Evolutionary conservation across 768 basidiomycete genomes (phyloP).

Genomic region (Mycena galericulata): DNA sequence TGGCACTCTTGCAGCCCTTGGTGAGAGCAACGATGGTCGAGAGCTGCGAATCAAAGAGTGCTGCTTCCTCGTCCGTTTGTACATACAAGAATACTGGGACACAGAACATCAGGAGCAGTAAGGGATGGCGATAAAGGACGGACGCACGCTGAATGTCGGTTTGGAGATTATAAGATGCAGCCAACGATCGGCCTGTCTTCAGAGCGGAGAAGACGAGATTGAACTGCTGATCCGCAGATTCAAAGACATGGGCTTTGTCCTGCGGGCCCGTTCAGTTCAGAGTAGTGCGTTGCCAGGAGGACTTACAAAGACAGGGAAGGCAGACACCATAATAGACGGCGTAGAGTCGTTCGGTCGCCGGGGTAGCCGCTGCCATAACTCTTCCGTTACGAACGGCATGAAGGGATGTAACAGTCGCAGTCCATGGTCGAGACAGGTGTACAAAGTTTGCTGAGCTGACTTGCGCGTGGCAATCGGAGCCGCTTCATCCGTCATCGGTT

Average conservation of each 20-base stretch:
- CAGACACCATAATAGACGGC: slow-evolving; percentile 90
- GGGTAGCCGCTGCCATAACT: slow-evolving; percentile 97
- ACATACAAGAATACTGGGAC: slow-evolving; percentile 82
- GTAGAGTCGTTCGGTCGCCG: slow-evolving; percentile 84
- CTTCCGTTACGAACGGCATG: slow-evolving; percentile 99
- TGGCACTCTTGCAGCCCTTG: slow-evolving; percentile 87
- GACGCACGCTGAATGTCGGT: slow-evolving; percentile 82
- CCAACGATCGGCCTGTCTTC: slow-evolving; percentile 84
- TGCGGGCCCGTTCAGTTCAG: slow-evolving; percentile 40
- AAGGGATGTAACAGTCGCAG: slow-evolving; percentile 94
- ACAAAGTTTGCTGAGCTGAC: slow-evolving; percentile 96
- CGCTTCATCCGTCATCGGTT: slow-evolving; percentile 92
- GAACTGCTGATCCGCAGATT: slow-evolving; percentile 85
- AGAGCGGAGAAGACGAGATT: slow-evolving; percentile 86
- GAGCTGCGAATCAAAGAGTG: slow-evolving; percentile 77
- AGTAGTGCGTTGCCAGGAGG: neutral
- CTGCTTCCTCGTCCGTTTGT: slow-evolving; percentile 70
- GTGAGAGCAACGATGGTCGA: slow-evolving; percentile 84
- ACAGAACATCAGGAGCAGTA: slow-evolving; percentile 17
- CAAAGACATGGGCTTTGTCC: slow-evolving; percentile 72
- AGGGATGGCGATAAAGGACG: neutral
- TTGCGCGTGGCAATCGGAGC: slow-evolving; percentile 69
- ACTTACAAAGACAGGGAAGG: slow-evolving; percentile 85
- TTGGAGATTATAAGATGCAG: slow-evolving; percentile 91
- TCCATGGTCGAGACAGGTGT: slow-evolving; percentile 93